phyloP scores from a whole-genome alignment of 768 basidiomycete genomes.

The Collybia sp. region DNA sequence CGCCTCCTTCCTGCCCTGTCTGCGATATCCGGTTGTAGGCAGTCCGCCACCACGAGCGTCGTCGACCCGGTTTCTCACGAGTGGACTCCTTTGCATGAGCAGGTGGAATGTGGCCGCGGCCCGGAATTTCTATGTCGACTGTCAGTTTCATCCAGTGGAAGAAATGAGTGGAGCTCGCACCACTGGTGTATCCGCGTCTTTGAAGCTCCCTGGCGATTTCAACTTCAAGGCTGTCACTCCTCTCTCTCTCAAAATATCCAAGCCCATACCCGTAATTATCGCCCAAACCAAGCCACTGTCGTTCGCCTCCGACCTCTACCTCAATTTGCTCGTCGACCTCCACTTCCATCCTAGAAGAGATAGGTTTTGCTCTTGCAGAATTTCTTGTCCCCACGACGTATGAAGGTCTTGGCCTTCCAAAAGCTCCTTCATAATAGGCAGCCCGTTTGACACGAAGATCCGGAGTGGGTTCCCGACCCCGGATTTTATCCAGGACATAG shows the following conservation, averaged over 20 bases:
- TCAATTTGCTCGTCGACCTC: constrained; percentile 37
- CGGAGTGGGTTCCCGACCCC: constrained; percentile 49
- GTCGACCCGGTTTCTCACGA: constrained; percentile 16
- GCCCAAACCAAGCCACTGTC: constrained; percentile 49
- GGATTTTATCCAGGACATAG: constrained; percentile 51
- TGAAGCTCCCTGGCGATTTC: constrained; percentile 52
- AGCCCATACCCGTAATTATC: constrained; percentile 42
- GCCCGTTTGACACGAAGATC: constrained; percentile 37
- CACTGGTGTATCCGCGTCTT: constrained; percentile 37
- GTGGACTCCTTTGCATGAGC: too few relatives aligned
- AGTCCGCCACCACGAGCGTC: constrained; percentile 54
- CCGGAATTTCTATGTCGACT: constrained; percentile 12
- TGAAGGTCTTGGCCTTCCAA: constrained; percentile 31
- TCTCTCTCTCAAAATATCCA: constrained; percentile 32
- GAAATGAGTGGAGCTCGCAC: constrained; percentile 16
- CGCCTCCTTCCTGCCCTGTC: constrained; percentile 25
- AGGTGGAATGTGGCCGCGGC: constrained; percentile 11
- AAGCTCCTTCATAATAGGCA: constrained; percentile 39
- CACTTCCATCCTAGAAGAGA: constrained; percentile 27
- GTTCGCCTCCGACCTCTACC: constrained; percentile 37
- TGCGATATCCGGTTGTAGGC: constrained; percentile 50
- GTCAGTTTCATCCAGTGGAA: not conserved
- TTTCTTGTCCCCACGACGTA: constrained; percentile 4
- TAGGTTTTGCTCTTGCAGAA: constrained; percentile 7
- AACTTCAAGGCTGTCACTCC: constrained; percentile 46